Base-by-base conservation (phyloP, 257 asterid species). In the Solanum peruvianum region DNA sequence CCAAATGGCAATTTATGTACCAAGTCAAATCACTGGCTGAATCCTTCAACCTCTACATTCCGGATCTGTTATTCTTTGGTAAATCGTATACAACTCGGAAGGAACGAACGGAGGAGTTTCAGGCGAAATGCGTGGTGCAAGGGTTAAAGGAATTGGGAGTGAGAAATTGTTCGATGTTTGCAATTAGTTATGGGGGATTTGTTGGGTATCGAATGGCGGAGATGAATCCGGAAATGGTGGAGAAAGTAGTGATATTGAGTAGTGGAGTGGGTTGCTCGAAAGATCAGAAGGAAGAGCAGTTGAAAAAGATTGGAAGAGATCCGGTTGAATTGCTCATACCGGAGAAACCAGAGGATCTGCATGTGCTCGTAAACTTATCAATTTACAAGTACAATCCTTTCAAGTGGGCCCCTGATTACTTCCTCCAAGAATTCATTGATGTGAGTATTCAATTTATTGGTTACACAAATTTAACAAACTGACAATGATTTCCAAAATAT, bases 21-120 rank as follows among this genome's bases (percentile, higher is more conserved):
- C 96, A 94, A 88, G 89, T 89, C 7, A 88, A 88, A 2, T 8
- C 86, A 10, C 86, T 94, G 3, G 87, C 94, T 2, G 86, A 87
- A 37, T 85, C 91, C 13, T 94, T 92, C 91, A 94, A 94, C 3
- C 85, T 94, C 49, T 94, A 94, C 89, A 89, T 92, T 3, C 98
- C 98, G 5, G 96, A 94, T 87, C 91, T 94, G 14, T 86, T 94
- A 10, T 94, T 94, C 91, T 94, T 94, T 85, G 96, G 96, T 21
- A 88, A 91, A 84, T 94, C 96, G 25, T 37, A 84, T 88, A 88
- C 96, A 33, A 80, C 77, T 39, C 39, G 90, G 45, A 25, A 90
- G 23, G 92, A 93, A 72, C 90, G 98, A 60, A 75, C 89, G 13
- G 93, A 90, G 41, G 78, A 35, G 2, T 94, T 94, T 86, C 98